Base-by-base conservation (phyloP, 1,284 basidiomycete species). In the Porodaedalea pini region DNA sequence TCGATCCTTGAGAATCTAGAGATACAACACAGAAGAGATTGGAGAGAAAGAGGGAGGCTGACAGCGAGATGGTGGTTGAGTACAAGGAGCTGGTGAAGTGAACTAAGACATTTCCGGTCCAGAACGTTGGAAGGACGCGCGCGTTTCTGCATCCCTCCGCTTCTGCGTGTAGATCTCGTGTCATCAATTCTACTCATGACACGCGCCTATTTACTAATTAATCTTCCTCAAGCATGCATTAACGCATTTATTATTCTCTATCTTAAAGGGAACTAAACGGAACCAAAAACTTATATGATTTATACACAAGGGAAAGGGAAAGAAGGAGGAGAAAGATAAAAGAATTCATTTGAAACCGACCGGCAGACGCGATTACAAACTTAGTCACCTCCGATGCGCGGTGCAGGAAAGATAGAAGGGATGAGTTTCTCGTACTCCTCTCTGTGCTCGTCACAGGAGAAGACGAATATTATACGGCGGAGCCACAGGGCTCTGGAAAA, bases 401-500 rank as follows among this genome's bases (percentile, higher is more conserved):
- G 32, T 6, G 32, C 6, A 13, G 17, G 41, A 21, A 44, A 44
- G 17, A 44, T 19, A 3, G 21, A 10, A 17, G 41, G 41, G n/a
- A 44, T 44, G n/a, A 44, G 5, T 19, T 11, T 44, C 17, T 44
- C 41, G 41, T 44, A 44, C 41, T 3, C 41, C 41, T 44, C 41
- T 44, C 41, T 44, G 21, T 44, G 41, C 4, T 19, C 21, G n/a
- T 17, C 41, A 4, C 21, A 13, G 10, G n/a, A 10, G 4, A 44
- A 2, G 10, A 44, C 41, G 21, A 44, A 44, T 44, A 44, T 44
- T 10, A 44, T 23, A 2, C 41, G 41, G 10, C 21, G n/a, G n/a
- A 44, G 21, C 4, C 41, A 19, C 10, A 44, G 41, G 3, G 41
- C 85, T 70, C 78, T 77, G 43, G 71, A 69, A 13, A 78, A 82